These are phyloP conservation scores for Phytophthora cactorum DNA, from an alignment of 352 stramenopile genomes.

Conservation along the genomic window DNA sequence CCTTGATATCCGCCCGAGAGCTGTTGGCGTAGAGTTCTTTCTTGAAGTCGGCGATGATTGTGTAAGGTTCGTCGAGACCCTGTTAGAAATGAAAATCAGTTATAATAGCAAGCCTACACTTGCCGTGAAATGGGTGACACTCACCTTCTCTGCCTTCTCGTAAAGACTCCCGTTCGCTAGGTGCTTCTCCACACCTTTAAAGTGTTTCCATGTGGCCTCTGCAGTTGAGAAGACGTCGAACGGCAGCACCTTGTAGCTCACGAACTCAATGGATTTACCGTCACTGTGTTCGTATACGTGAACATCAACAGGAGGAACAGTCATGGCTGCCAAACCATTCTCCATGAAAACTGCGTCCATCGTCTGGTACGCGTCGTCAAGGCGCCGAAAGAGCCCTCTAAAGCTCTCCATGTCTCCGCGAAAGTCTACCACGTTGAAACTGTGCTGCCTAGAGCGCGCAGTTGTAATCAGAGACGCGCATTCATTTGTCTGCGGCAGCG, in stretches of 20 bases:
- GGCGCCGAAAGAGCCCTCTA: slow-evolving; percentile 21
- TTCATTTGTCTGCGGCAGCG: slow-evolving; percentile 19
- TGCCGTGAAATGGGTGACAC: neutral
- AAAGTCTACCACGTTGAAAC: slow-evolving; percentile 22
- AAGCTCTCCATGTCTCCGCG: slow-evolving; percentile 26
- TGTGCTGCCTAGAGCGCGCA: neutral
- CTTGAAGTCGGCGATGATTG: slow-evolving; percentile 56
- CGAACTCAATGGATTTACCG: slow-evolving; percentile 30
- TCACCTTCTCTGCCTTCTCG: slow-evolving; percentile 35
- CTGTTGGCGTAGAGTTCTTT: slow-evolving; percentile 49
- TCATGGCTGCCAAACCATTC: slow-evolving; percentile 27
- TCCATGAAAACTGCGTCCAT: slow-evolving; percentile 28
- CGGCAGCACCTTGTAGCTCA: slow-evolving; percentile 33
- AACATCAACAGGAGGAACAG: slow-evolving; percentile 17
- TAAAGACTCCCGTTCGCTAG: slow-evolving; percentile 29
- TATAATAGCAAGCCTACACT: neutral
- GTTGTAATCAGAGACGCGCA: slow-evolving; percentile 22
- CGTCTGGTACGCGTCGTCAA: slow-evolving; percentile 23
- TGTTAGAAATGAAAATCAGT: neutral
- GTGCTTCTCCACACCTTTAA: slow-evolving; percentile 38
- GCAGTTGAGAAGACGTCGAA: slow-evolving; percentile 26
- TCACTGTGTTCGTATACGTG: slow-evolving; percentile 15
- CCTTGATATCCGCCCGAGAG: slow-evolving; percentile 47
- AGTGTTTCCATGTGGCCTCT: slow-evolving; percentile 31
- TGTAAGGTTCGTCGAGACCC: slow-evolving; percentile 39